These are phyloP conservation scores for Nannochloris sp. DNA, from an alignment of 139 green algal species.

Conservation along the genomic window DNA sequence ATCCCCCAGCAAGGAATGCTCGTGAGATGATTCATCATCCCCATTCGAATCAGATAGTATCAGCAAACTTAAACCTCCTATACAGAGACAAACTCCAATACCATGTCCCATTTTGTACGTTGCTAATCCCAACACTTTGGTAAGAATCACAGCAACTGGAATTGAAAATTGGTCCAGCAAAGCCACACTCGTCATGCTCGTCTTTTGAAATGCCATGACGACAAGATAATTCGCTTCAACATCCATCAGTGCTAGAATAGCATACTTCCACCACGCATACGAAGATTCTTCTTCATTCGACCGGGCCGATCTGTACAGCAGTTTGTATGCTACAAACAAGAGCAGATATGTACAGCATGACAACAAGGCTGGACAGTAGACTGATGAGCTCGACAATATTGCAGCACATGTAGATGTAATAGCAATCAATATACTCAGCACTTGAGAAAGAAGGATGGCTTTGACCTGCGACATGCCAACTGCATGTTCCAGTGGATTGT, in stretches of 20 bases:
- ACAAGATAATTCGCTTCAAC: slow-evolving; percentile 59
- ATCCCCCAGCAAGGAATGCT: slow-evolving; percentile 48
- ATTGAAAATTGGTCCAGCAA: slow-evolving; percentile 76
- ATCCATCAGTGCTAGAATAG: slow-evolving; percentile 55
- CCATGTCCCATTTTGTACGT: slow-evolving; percentile 47
- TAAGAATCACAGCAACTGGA: slow-evolving; percentile 42
- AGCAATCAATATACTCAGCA: no score
- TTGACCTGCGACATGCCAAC: no score
- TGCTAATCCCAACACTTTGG: slow-evolving; percentile 15
- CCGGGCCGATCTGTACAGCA: no score
- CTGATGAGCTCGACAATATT: no score
- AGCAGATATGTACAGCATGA: no score
- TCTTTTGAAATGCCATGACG: slow-evolving; percentile 7
- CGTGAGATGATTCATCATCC: slow-evolving; percentile 1
- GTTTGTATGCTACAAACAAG: no score
- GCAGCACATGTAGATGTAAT: no score
- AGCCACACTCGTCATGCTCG: slow-evolving; percentile 25
- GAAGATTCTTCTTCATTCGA: no score
- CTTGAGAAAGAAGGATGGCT: no score
- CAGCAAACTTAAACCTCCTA: slow-evolving; percentile 52
- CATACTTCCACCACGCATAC: slow-evolving; percentile 27
- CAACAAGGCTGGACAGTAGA: no score
- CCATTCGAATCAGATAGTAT: slow-evolving; percentile 36
- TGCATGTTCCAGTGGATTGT: no score
- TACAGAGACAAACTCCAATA: slow-evolving; percentile 45